Percentiles rank a stretch among this genome's conserved stretches.
These are phyloP conservation scores for Talaromyces atroroseus DNA, from an alignment of 2,329 filamentous ascomycete species.

Conservation along the genomic window DNA sequence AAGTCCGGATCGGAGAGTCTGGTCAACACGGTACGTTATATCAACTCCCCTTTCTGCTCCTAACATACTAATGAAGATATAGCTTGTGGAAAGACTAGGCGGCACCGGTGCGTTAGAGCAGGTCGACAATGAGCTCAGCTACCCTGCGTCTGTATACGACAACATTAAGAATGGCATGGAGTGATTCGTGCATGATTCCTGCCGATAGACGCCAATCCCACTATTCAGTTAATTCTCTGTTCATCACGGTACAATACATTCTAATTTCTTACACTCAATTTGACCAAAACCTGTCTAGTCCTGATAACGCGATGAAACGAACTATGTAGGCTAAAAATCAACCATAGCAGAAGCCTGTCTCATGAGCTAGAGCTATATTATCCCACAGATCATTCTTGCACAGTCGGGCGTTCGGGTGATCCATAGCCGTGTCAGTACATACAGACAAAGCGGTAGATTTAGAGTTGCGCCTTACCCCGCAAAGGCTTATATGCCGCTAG, in stretches of 20 bases:
- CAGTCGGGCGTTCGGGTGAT: neutral
- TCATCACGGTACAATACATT: neutral
- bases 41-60: neutral
- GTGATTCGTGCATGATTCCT: neutral
- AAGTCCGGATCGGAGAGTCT: slow-evolving; percentile 60
- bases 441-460: neutral
- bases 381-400: no score
- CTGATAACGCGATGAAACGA: no score
- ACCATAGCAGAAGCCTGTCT: no score
- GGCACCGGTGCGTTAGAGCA: slow-evolving; percentile 39
- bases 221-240: neutral
- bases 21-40: slow-evolving; percentile 49
- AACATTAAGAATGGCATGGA: slow-evolving; percentile 42
- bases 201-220: neutral
- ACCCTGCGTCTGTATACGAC: slow-evolving; percentile 50
- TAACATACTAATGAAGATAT: slow-evolving; percentile 1
- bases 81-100: slow-evolving; percentile 32
- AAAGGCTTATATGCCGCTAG: neutral
- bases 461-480: neutral
- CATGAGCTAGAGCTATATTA: no score
- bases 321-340: no score
- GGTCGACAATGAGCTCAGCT: slow-evolving; percentile 44
- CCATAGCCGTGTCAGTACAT: no score
- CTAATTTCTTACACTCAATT: neutral
- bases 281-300: no score